These are phyloP conservation scores for Aspergillus udagawae DNA, from an alignment of 2,329 filamentous ascomycete genomes.

Conservation along the genomic window DNA sequence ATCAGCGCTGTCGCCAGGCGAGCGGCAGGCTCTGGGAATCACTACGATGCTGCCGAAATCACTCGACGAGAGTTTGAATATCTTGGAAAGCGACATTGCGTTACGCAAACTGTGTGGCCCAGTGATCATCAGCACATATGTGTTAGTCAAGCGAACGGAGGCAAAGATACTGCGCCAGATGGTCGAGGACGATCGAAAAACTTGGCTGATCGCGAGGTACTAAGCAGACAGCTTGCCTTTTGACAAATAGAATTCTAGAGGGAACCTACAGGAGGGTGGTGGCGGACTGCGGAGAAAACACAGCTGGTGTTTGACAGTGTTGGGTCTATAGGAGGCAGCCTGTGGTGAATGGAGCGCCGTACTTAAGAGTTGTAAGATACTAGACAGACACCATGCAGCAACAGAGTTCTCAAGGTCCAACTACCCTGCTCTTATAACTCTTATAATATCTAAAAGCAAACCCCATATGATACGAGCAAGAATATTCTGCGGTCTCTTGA, in stretches of 20 bases:
- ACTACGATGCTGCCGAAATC: background rate
- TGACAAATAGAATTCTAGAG: background rate
- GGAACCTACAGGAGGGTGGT: too few species aligned
- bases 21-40: background rate
- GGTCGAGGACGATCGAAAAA: background rate
- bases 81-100: background rate
- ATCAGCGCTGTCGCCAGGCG: background rate
- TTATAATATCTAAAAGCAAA: too few species aligned
- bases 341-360: too few species aligned
- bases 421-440: too few species aligned
- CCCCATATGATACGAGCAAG: too few species aligned
- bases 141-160: background rate
- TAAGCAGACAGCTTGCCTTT: background rate
- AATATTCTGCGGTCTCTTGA: too few species aligned
- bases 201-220: background rate
- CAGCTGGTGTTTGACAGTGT: too few species aligned
- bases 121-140: background rate
- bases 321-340: too few species aligned
- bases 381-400: too few species aligned
- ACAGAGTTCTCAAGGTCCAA: too few species aligned
- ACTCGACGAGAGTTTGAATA: background rate
- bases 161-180: background rate
- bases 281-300: too few species aligned
- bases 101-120: background rate
- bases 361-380: too few species aligned